Conservation (phyloP, 192 early-diverging fungal genomes). For the Rhizophagus prolifer region DNA sequence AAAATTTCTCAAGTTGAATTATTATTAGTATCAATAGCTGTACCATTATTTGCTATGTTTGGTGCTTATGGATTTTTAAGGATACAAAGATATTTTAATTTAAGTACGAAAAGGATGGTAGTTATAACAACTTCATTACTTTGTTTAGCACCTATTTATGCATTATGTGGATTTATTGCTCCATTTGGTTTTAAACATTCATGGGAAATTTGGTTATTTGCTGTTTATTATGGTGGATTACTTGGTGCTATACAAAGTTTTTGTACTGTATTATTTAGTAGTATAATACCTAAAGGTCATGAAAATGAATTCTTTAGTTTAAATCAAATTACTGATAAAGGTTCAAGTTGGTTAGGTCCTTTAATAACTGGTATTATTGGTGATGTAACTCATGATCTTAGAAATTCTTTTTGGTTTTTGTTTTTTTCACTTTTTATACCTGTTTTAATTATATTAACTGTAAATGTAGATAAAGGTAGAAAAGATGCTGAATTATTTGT, state of each 20-base stretch:
- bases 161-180: constrained; percentile 57
- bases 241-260: constrained; percentile 57
- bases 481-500: constrained; percentile 45
- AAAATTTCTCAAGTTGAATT: constrained; percentile 48
- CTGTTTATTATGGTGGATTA: constrained; percentile 61
- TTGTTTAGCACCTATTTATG: constrained; percentile 57
- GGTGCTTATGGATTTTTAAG: constrained; percentile 58
- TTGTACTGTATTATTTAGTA: constrained; percentile 61
- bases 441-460: constrained; percentile 49
- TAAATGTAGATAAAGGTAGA: constrained; percentile 60
- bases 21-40: constrained; percentile 56
- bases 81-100: constrained; percentile 52
- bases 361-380: constrained; percentile 66
- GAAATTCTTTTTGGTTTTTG: constrained; percentile 57
- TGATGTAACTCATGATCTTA: constrained; percentile 49
- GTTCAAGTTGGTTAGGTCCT: constrained; percentile 70
- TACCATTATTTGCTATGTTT: constrained; percentile 51
- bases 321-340: constrained; percentile 72
- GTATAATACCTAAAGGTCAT: constrained; percentile 62
- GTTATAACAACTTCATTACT: constrained; percentile 50
- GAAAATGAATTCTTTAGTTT: constrained; percentile 73
- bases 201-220: constrained; percentile 61
- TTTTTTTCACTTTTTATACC: constrained; percentile 53
- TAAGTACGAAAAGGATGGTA: constrained; percentile 54
- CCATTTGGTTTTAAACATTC: constrained; percentile 53